Evolutionary conservation across 768 basidiomycete genomes (phyloP), one percentile per base, ranked within the genome.

Genomic region (Auricularia auricula-judae): DNA sequence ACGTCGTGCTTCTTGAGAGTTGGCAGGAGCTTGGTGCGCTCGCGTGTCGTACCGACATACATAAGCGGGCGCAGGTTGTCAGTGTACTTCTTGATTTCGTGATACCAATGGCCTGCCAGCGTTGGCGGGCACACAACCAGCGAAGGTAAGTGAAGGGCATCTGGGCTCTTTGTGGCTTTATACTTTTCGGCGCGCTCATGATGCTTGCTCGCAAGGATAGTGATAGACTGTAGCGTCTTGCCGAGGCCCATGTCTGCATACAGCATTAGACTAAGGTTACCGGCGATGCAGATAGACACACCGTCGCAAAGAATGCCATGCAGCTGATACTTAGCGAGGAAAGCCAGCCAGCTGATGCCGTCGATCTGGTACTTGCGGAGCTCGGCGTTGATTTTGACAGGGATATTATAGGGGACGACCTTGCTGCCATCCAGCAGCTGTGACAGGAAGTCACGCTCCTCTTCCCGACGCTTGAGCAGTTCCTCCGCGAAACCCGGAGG

Each of bases 281-380:
- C 29, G 29, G 29, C 29, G 29, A 29, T 29, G 29, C 29, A 29
- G 29, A 35, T 14, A 56, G 36, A 72, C 83, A 67, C 70, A 93
- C 96, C 97, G 71, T 99, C 97, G 72, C 97, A 99, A 35, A 99
- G 85, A 70, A 98, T 92, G 14, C 97, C 97, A 72, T 99, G 97
- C 2, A 99, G 76, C 71, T 98, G 97, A 73, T 97, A 99, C 73
- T 97, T 98, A 21, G 93, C 91, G 43, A 99, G 80, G 79, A 99
- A 99, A 1, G 97, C 97, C 18, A 99, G 80, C 97, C 97, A 99
- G 73, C 93, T 98, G 68, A 99, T 91, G 39, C 97, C 97, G 64
- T 99, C 97, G 76, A 93, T 91, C 75, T 99, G 97, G 73, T 99
- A 99, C 73, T 94, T 93, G 65, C 97, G 88, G 60, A 99, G 79